Percentiles rank a stretch among this genome's conserved stretches.
Conservation (phyloP, 441 rosid genomes). For the Oxalis stricta region DNA sequence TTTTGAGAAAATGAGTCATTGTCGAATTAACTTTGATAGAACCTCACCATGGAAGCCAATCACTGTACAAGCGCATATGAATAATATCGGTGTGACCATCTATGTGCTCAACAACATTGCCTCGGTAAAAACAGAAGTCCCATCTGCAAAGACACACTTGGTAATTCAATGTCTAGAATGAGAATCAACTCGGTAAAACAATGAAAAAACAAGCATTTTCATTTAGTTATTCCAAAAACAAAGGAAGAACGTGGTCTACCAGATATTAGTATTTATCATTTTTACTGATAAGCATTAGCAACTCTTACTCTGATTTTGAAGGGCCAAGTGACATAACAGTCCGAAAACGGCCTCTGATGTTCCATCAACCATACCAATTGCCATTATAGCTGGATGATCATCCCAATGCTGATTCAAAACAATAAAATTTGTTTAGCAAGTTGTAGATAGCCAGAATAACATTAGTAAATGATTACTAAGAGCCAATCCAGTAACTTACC, state of each 20-base stretch:
- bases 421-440: neutral
- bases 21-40: neutral
- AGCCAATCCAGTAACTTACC: slow-evolving; percentile 22
- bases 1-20: neutral
- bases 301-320: slow-evolving; percentile 70
- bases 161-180: slow-evolving; percentile 4
- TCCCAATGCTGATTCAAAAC: slow-evolving; percentile 64
- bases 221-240: neutral
- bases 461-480: slow-evolving; percentile 1
- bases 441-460: neutral
- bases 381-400: slow-evolving; percentile 88
- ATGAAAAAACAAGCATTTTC: neutral
- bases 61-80: slow-evolving; percentile 49
- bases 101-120: slow-evolving; percentile 69
- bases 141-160: slow-evolving; percentile 48
- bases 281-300: neutral
- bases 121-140: slow-evolving; percentile 72
- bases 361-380: slow-evolving; percentile 73
- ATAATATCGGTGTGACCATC: slow-evolving; percentile 89
- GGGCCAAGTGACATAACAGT: slow-evolving; percentile 74
- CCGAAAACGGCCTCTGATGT: slow-evolving; percentile 69
- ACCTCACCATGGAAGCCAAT: slow-evolving; percentile 72
- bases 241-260: too few species aligned
- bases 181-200: neutral
- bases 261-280: too few species aligned